Base-by-base conservation (phyloP, 306 rosid species). In the Cicer arietinum region DNA sequence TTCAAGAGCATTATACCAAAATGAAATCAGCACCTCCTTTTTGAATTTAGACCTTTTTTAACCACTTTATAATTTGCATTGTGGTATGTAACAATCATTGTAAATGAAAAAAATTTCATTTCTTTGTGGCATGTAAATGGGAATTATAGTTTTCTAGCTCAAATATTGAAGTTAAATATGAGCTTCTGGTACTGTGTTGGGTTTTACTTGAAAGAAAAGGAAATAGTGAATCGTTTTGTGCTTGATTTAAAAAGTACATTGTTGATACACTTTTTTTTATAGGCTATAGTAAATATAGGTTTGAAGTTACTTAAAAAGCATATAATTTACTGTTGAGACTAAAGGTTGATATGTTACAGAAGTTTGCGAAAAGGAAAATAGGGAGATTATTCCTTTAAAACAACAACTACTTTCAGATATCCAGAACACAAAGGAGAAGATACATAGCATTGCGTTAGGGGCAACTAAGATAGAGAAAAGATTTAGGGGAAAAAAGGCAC, bases 361-460 rank as follows among this genome's bases (percentile, higher is more conserved):
- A 59, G 17, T 11, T 1, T 59, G 65, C 1, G 43, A 59, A 7
- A 20, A 1, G 18, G 16, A 54, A 6, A 2, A n/a, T 6, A 43
- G 9, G 7, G 67, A 60, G 41, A 16, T 16, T 6, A 74, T 62
- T 35, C 20, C 41, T 64, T 52, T 64, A 9, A 73, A 75, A 53
- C 6, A 76, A 53, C 73, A 76, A 53, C 73, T 76, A 8, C 46
- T 76, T 42, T 76, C 18, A 0, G 56, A 76, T 42, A 5, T 65
- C 57, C 57, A 41, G 0, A 52, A 65, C 65, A 16, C 30, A 10
- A 30, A 60, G 5, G n/a, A 1, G 10, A n/a, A 58, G 35, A 6
- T 73, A n/a, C 58, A 20, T n/a, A 68, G 35, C 13, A 17, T 22
- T 1, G 76, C 2, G 2, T 1, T 0, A 5, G 81, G 81, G 25